Evolutionary conservation across 2,329 filamentous ascomycete genomes (phyloP).

Genomic region (Alternaria sp.): DNA sequence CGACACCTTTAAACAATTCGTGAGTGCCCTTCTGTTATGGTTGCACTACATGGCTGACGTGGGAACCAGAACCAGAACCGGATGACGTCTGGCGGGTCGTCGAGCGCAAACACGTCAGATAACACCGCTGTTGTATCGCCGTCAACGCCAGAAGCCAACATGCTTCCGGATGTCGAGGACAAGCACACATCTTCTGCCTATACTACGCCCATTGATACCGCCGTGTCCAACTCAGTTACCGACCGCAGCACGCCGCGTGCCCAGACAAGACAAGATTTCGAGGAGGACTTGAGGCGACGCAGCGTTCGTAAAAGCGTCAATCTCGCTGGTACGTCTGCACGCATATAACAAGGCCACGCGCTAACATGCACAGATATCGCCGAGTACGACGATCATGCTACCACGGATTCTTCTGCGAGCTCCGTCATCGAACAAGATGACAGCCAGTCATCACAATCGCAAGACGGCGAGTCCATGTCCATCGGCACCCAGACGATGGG

Average conservation of each 20-base stretch:
- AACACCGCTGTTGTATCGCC: conserved; percentile 47
- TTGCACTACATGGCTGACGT: conserved; percentile 41
- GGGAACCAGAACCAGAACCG: conserved; percentile 41
- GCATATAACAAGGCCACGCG: neutral
- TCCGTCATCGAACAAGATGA: conserved; percentile 44
- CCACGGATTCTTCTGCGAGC: conserved; percentile 36
- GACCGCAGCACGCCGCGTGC: conserved; percentile 82
- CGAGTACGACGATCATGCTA: conserved; percentile 50
- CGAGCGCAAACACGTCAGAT: conserved; percentile 41
- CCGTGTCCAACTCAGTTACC: conserved; percentile 57
- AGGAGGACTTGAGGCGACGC: conserved; percentile 60
- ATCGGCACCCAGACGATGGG: conserved; percentile 49
- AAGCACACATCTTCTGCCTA: conserved; percentile 52
- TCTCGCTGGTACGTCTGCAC: conserved; percentile 69
- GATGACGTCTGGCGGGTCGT: conserved; percentile 36
- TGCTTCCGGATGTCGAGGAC: conserved; percentile 44
- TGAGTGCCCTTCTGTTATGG: conserved; percentile 48
- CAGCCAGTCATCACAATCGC: conserved; percentile 40
- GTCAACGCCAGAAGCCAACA: conserved; percentile 47
- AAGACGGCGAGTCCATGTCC: conserved; percentile 30
- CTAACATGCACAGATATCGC: conserved; percentile 52
- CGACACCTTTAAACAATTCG: conserved; percentile 80
- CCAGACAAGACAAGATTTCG: conserved; percentile 79
- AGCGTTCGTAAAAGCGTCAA: conserved; percentile 70
- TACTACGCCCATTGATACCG: conserved; percentile 76